Base-by-base conservation (phyloP, 495 filamentous ascomycete genomes). In the Aspergillus homomorphus region DNA sequence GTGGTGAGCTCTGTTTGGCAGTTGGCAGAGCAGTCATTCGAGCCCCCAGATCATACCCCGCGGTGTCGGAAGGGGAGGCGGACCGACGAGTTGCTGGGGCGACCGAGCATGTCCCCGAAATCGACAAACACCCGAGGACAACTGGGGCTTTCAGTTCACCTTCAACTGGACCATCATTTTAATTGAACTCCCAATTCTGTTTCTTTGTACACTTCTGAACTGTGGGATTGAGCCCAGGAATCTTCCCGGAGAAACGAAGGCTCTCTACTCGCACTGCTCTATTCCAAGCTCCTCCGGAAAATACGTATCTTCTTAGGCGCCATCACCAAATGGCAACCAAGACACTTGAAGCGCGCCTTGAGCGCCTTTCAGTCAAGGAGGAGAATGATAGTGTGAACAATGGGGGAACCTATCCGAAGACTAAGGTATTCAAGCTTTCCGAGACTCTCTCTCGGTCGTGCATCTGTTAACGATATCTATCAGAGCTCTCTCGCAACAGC, bases 351-450 rank as follows among this genome's bases (percentile, higher is more conserved):
- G 76, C 88, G 76, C 87, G 89, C 51, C 87, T 96, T 66, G 90
- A 92, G 82, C 86, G 84, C 62, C 76, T 94, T 69, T 86, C 89
- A 18, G 86, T 96, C 38, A 88, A 87, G 62, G 90, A 92, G 65
- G 91, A 93, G 66, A 90, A 89, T 62, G 87, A 89, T 7, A 73
- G 72, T 44, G 69, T 72, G 38, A 76, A 80, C 60, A 77, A 70
- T 45, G 73, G 67, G 30, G 74, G 77, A 15, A 45, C 67, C 26
- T 84, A 85, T 62, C 76, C 79, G 45, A 93, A 91, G 71, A 73
- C 82, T 23, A 93, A 92, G 84, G 89, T 91, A 50, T 58, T 41
- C 38, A 42, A 20, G 30, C 30, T 48, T 38, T 21, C 22, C 21
- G 12, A 9, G 24, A 19, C 45, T n/a, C 24, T 6, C 16, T 16